phyloP scores from a whole-genome alignment of 176 grass and related monocot genomes.

The Oryza nivara region DNA sequence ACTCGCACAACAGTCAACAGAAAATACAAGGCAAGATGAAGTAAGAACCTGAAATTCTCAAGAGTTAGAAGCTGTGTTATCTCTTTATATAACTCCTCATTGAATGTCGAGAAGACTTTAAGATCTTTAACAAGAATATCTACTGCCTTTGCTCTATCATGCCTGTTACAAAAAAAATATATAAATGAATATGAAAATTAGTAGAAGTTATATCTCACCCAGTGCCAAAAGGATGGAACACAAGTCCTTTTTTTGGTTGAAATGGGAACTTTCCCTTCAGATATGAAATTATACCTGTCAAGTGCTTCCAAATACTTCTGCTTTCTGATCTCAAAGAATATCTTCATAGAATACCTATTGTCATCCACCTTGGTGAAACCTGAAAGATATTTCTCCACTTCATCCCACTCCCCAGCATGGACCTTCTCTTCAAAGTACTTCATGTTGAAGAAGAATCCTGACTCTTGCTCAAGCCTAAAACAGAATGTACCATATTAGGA shows the following conservation, averaged over 20 bases:
- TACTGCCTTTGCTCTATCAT: conserved; percentile 94
- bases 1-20: neutral
- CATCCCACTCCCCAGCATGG: conserved; percentile 89
- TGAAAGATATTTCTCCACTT: conserved; percentile 95
- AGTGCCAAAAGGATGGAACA: conserved; percentile 19
- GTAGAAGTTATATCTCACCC: conserved; percentile 2
- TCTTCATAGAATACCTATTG: conserved; percentile 99
- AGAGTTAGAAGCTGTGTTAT: conserved; percentile 98
- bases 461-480: conserved; percentile 90
- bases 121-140: conserved; percentile 97
- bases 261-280: neutral
- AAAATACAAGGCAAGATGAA: conserved; percentile 5
- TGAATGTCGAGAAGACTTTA: conserved; percentile 98
- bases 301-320: conserved; percentile 99
- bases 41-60: conserved; percentile 87
- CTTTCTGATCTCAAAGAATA: conserved; percentile 99
- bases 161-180: conserved; percentile 61
- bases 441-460: conserved; percentile 91
- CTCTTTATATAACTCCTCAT: conserved; percentile 98
- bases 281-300: conserved; percentile 62
- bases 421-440: conserved; percentile 98
- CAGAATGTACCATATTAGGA: neutral
- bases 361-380: conserved; percentile 98
- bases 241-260: conserved; percentile 2
- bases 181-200: neutral